Conservation (phyloP, 139 green algal species). For the Picochlorum sp. region DNA sequence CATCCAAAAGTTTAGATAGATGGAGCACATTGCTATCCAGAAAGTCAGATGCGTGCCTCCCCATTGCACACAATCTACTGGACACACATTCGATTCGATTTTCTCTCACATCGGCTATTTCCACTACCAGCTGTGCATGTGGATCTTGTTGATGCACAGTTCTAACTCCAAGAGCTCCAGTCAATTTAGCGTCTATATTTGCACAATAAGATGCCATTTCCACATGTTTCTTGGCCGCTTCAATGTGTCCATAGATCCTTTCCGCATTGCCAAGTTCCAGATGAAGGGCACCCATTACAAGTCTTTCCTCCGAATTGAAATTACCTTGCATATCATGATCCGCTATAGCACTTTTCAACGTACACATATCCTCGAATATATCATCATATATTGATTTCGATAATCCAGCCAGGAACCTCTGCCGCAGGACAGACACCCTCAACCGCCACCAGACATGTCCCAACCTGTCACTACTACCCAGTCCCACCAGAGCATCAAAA, state of each 20-base stretch:
- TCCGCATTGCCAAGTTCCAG: background rate
- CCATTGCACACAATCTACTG: no score
- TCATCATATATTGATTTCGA: no score
- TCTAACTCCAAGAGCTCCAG: conserved; percentile 64
- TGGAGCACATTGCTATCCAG: background rate
- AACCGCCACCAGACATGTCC: conserved; percentile 29
- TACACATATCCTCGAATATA: no score
- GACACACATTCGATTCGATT: no score
- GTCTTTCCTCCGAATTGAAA: no score
- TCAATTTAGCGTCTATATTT: conserved; percentile 33
- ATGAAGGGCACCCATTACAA: no score
- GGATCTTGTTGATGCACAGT: conserved; percentile 78
- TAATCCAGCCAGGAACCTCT: no score
- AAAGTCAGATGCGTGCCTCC: no score
- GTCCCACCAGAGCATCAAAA: conserved; percentile 13
- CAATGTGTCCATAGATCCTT: background rate
- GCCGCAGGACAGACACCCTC: conserved; percentile 50
- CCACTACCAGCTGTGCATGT: conserved; percentile 68
- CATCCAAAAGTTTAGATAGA: background rate
- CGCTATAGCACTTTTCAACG: no score
- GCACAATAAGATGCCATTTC: background rate
- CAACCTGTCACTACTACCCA: conserved; percentile 58
- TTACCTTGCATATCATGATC: no score
- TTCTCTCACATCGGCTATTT: background rate
- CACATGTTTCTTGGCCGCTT: background rate